Evolutionary conservation across 1,139 yeast genomes (phyloP), one percentile per base, ranked within the genome.

Genomic region (Torulaspora pretoriensis): DNA sequence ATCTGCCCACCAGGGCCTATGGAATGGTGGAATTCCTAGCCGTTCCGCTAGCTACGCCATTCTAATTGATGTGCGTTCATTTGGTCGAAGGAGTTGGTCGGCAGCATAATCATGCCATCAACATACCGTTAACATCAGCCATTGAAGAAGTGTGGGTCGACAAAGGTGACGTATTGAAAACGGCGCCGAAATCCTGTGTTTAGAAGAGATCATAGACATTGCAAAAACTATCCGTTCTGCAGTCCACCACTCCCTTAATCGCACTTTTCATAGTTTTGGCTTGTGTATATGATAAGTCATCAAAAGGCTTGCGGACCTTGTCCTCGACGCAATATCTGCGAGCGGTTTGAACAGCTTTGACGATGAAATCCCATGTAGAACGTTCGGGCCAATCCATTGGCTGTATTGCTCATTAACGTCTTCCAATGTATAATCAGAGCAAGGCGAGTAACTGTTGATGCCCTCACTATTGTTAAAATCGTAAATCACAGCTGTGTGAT

Each of bases 1-100:
- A 56, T n/a, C 74, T 75, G 50, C 85, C 86, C 0, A 81, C 79
- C 52, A 70, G 78, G 4, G 96, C 88, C 0, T 88, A 87, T 61
- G 95, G 96, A 0, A 78, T 86, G 4, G 79, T 87, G 80, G 84
- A 81, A 51, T 78, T 77, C 45, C 56, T 65, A 12, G 69, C 73
- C 1, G 73, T 71, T 1, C 22, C 67, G 0, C 49, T 73, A 1
- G 50, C 66, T 1, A 68, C 68, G 39, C 42, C 69, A 22, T 57
- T 65, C 12, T 57, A 65, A 12, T 68, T 62, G 3, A 52, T 56
- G 51, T 50, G 61, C 12, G 55, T 53, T 10, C 50, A 48, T 53
- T 50, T 32, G 49, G 57, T 26, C 31, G 46, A 26, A n/a, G n/a
- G 37, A 46, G n/a, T 14, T 44, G 34, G 35, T 49, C 27, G 26